These are phyloP conservation scores for Apophysomyces trapeziformis DNA, from an alignment of 371 early-diverging fungal species.

Conservation along the genomic window DNA sequence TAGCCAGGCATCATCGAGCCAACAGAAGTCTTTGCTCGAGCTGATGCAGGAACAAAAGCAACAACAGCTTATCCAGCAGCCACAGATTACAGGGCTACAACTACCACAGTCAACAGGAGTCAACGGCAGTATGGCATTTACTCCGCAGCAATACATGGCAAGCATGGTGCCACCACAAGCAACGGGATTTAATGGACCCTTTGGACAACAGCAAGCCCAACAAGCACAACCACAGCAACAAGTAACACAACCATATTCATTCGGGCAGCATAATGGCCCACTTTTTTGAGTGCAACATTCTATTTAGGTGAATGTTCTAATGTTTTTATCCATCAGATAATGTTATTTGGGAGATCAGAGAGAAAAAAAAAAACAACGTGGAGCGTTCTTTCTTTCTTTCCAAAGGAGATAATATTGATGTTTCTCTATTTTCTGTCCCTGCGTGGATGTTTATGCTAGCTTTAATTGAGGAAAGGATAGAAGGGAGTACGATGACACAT, in stretches of 20 bases:
- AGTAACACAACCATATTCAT: background rate
- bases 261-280: background rate
- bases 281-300: background rate
- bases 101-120: slow-evolving; percentile 9
- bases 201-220: background rate
- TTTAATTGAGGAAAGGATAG: no score
- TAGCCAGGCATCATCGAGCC: slow-evolving; percentile 17
- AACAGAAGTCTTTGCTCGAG: slow-evolving; percentile 35
- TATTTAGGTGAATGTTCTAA: background rate
- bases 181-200: slow-evolving; percentile 1
- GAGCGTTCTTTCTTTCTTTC: no score
- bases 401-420: no score
- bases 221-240: background rate
- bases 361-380: no score
- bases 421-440: no score
- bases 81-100: slow-evolving; percentile 15
- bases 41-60: slow-evolving; percentile 44
- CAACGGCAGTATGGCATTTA: slow-evolving; percentile 4
- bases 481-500: no score
- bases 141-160: background rate
- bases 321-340: no score
- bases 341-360: no score
- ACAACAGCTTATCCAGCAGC: slow-evolving; percentile 30
- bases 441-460: no score
- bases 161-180: background rate